These are phyloP conservation scores for Pichia sp. DNA, from an alignment of 1,139 yeast species.

Conservation along the genomic window DNA sequence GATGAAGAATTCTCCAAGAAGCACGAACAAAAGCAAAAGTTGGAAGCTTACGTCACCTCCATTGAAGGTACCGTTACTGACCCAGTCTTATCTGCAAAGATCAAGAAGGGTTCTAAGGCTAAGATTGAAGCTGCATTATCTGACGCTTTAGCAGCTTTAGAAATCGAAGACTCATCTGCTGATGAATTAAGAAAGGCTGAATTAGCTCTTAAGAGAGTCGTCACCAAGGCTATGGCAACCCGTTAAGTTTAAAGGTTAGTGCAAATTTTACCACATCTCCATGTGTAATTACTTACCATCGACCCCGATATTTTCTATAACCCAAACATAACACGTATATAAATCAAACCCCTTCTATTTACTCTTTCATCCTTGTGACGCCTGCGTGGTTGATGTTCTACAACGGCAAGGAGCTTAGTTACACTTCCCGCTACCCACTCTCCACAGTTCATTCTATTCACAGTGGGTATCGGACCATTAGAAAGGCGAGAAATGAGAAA, in stretches of 20 bases:
- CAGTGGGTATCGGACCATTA: too few relatives aligned
- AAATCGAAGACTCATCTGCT: conserved; percentile 92
- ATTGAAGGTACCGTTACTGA: conserved; percentile 96
- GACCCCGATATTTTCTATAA: too few relatives aligned
- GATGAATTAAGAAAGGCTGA: conserved; percentile 99
- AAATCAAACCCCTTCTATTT: too few relatives aligned
- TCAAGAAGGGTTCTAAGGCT: conserved; percentile 97
- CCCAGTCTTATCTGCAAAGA: conserved; percentile 97
- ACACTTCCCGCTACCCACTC: too few relatives aligned
- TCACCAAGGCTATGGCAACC: conserved; percentile 98
- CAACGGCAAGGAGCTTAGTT: too few relatives aligned
- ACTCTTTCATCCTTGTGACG: too few relatives aligned
- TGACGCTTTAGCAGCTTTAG: conserved; percentile 97
- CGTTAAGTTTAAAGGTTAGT: conserved; percentile 64
- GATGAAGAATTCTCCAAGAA: conserved; percentile 99
- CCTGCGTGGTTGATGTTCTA: too few relatives aligned
- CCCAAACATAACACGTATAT: too few relatives aligned
- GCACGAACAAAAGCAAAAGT: conserved; percentile 99
- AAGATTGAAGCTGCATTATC: conserved; percentile 98
- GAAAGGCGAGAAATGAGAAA: too few relatives aligned
- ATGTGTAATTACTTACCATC: too few relatives aligned
- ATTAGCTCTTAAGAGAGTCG: conserved; percentile 98
- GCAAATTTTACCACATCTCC: too few relatives aligned
- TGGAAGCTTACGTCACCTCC: conserved; percentile 97
- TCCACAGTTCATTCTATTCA: too few relatives aligned